Conservation (phyloP, 2,329 filamentous ascomycete genomes). For the Mycosphaerella sp. region DNA sequence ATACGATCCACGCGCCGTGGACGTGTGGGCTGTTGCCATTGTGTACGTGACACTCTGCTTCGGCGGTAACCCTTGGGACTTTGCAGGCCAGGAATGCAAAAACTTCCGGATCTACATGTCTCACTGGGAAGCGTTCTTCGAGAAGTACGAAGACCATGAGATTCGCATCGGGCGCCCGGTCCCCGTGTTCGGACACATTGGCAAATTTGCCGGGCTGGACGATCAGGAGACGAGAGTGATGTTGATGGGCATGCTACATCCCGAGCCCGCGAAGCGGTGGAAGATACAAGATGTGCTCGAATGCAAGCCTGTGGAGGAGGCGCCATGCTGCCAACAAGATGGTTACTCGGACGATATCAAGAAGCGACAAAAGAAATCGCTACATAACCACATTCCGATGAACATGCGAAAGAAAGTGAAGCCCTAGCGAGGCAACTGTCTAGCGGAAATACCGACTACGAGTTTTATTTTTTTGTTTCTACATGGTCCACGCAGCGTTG, state of each 20-base stretch:
- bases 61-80: conserved; percentile 66
- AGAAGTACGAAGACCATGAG: conserved; percentile 46
- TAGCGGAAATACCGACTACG: background rate
- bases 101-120: conserved; percentile 59
- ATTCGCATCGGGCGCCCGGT: conserved; percentile 41
- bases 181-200: conserved; percentile 55
- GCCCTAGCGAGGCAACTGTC: conserved; percentile 1
- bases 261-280: conserved; percentile 64
- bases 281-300: conserved; percentile 62
- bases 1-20: conserved; percentile 71
- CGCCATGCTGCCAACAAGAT: conserved; percentile 30
- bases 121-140: conserved; percentile 64
- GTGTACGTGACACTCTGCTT: conserved; percentile 74
- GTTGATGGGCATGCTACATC: conserved; percentile 75
- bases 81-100: conserved; percentile 50
- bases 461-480: background rate
- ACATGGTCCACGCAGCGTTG: background rate
- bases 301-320: conserved; percentile 40
- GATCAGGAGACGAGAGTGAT: conserved; percentile 63
- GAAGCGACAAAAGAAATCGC: conserved; percentile 35
- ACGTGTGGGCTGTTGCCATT: conserved; percentile 81
- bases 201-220: conserved; percentile 60
- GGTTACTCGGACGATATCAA: conserved; percentile 33
- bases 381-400: conserved; percentile 36
- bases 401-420: conserved; percentile 7